Base-by-base conservation (phyloP, 208 protist genomes). In the Crithidia thermophila region DNA sequence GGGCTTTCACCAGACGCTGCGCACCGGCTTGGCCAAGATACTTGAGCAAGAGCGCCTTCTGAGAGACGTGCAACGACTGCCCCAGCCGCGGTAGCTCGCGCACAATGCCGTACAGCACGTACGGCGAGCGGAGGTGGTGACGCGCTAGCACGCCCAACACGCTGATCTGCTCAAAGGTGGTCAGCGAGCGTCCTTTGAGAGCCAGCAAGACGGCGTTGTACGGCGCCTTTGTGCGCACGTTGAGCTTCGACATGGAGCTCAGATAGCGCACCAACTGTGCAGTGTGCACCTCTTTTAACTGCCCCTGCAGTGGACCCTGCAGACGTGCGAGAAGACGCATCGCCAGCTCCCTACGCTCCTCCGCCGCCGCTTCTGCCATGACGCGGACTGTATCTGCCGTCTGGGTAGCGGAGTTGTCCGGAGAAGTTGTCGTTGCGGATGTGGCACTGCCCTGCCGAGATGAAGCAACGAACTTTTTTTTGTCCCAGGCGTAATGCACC, bases 101-200 rank as follows among this genome's bases (percentile, higher is more conserved):
- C 21, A 85, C 65, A 4, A 59, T 67, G 21, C 58, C 50, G 40
- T 66, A 51, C 13, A 89, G 5, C 28, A 92, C 37, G 39, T 58
- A 40, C 0, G 66, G 63, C 2, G 63, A 65, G 30, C 75, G 79
- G 30, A 92, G 23, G 43, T 87, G 80, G 49, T 89, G 80, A 0
- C 86, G 77, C 11, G 80, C 81, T 39, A 92, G 42, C 33, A 92
- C 78, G 9, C 63, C 73, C 40, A 92, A 50, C 11, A 87, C 78
- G 20, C 52, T 57, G 34, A 84, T 62, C 21, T 62, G 40, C 56
- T 92, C 86, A 53, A 84, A 75, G 31, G 64, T 56, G 13, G 71
- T 80, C 42, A 91, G 50, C 11, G 60, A 25, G 28, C 82, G 79
- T 13, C 57, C 45, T 42, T 83, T 70, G 31, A 89, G 40, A 27